Evolutionary conservation across 371 early-diverging fungal genomes (phyloP).

Genomic region (Globomyces sp.): DNA sequence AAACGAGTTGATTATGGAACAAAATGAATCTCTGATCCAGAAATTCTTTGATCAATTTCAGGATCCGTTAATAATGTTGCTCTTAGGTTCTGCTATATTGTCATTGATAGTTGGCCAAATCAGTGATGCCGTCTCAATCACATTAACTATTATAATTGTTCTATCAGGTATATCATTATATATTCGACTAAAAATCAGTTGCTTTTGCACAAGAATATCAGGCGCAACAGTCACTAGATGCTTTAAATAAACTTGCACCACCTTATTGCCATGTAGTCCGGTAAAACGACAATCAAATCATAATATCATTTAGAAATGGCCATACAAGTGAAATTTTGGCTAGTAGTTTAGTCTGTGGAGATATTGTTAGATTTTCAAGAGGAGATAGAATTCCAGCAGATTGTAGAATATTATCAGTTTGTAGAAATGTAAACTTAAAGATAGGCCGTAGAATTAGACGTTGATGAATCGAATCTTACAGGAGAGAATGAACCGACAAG

Average conservation of each 20-base stretch:
- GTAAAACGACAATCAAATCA: conserved; percentile 32
- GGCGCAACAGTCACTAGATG: conserved; percentile 82
- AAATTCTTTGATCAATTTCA: conserved; percentile 78
- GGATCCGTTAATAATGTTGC: conserved; percentile 82
- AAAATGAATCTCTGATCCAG: conserved; percentile 57
- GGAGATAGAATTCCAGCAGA: conserved; percentile 94
- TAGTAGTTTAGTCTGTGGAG: conserved; percentile 80
- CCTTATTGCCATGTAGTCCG: conserved; percentile 78
- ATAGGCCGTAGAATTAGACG: conserved; percentile 69
- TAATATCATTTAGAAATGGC: conserved; percentile 51
- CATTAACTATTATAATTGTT: conserved; percentile 85
- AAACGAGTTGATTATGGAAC: conserved; percentile 64
- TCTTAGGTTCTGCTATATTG: conserved; percentile 83
- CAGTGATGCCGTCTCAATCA: conserved; percentile 93
- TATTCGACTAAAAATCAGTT: conserved; percentile 47
- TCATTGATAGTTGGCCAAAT: conserved; percentile 82
- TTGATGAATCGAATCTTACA: conserved; percentile 86
- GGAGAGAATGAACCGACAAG: conserved; percentile 82
- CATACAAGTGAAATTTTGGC: conserved; percentile 59
- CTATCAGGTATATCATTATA: conserved; percentile 65
- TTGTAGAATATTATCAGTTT: conserved; percentile 45
- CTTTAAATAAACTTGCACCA: conserved; percentile 82
- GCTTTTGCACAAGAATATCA: conserved; percentile 90
- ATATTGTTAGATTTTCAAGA: conserved; percentile 72
- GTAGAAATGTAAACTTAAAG: too few relatives aligned